Base-by-base conservation (phyloP, 225 moss, liverwort and hornwort genomes). In the Rhytidiadelphus loreus region DNA sequence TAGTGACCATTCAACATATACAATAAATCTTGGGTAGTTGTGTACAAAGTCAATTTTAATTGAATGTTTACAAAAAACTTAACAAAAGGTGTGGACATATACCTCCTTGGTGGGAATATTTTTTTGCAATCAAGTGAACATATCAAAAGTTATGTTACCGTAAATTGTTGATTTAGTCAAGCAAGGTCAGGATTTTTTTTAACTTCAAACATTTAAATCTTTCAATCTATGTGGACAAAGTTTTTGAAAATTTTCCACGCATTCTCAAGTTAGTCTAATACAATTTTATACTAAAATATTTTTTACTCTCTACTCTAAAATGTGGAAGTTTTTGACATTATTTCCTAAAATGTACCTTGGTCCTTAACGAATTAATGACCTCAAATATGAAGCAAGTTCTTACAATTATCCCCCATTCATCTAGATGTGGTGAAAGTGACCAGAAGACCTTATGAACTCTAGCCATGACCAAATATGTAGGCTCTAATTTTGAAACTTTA, bases 61-160 rank as follows among this genome's bases (percentile, higher is more conserved):
- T 0, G 4, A 0, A 1, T 68, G 13, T 68, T n/a, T 2, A 68
- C 0, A 2, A 21, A 68, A n/a, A n/a, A n/a, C 12, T n/a, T n/a
- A 21, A 37, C 4, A 68, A 8, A 70, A 70, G 6, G 23, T 41
- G 5, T 24, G 1, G 14, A 70, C 4, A 70, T 26, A 8, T 28
- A 3, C 0, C 2, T 1, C 10, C 1, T 29, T 5, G 3, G 20
- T 35, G 11, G 20, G 3, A 32, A 37, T 20, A 37, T 20, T 65
- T 5, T 35, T 65, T 62, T 29, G 1, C 2, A 0, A 8, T 25
- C 0, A 0, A 0, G 0, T 71, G 26, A 0, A 3, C 1, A 0
- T 1, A 71, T 43, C 8, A 15, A 41, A 25, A 26, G 5, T 43
- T 43, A 41, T 26, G 0, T 3, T 71, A 5, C 2, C 43, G 3